Evolutionary conservation across 805 yeast genomes (phyloP).

Genomic region (Candida corydali): DNA sequence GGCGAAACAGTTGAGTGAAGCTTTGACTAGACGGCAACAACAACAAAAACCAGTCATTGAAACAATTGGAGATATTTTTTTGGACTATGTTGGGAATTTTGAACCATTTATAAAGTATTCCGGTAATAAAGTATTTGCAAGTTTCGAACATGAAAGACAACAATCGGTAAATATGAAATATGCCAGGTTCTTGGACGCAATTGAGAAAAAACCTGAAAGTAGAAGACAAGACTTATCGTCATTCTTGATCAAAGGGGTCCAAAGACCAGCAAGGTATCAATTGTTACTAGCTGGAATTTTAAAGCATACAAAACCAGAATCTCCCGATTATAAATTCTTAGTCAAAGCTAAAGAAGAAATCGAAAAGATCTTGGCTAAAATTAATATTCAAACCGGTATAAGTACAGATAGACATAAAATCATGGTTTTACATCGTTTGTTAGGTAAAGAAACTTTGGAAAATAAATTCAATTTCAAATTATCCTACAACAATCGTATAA

Average conservation of each 20-base stretch:
- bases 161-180: conserved; percentile 85
- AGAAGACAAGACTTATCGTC: conserved; percentile 90
- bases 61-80: conserved; percentile 80
- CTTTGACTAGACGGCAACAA: conserved; percentile 77
- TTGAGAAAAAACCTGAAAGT: conserved; percentile 78
- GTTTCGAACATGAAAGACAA: conserved; percentile 92
- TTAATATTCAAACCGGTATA: conserved; percentile 87
- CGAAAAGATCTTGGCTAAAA: conserved; percentile 68
- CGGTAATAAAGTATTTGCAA: conserved; percentile 92
- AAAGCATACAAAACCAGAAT: conserved; percentile 74
- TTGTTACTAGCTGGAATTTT: conserved; percentile 75
- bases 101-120: conserved; percentile 93
- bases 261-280: conserved; percentile 94
- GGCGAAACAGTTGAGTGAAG: conserved; percentile 82
- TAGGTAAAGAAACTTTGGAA: conserved; percentile 71
- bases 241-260: conserved; percentile 90
- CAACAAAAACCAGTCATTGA: conserved; percentile 79
- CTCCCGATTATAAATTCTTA: conserved; percentile 67
- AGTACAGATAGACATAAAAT: conserved; percentile 90
- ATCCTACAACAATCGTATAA: conserved; percentile 75
- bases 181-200: conserved; percentile 90
- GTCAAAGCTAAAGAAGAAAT: conserved; percentile 71
- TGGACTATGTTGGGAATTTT: conserved; percentile 79
- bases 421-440: conserved; percentile 57
- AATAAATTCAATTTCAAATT: conserved; percentile 84